Evolutionary conservation across 176 grass and related monocot genomes (phyloP).

Genomic region (Lolium multiflorum): DNA sequence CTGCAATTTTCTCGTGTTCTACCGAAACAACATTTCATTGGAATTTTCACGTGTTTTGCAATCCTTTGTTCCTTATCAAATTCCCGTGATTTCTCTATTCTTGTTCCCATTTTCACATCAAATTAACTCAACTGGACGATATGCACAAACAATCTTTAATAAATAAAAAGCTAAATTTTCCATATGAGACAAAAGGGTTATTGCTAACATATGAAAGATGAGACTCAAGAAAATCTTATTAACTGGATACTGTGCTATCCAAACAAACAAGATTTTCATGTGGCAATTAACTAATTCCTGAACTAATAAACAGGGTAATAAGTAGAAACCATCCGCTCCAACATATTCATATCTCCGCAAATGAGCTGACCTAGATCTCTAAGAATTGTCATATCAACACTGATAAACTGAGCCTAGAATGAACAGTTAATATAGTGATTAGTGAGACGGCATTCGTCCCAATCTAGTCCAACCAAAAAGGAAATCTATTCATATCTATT

Average conservation of each 20-base stretch:
- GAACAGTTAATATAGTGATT: not conserved
- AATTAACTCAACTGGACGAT: too few species aligned
- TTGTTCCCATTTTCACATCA: too few species aligned
- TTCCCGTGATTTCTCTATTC: not conserved
- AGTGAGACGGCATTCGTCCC: too few species aligned
- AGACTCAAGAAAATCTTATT: too few species aligned
- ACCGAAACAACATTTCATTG: not conserved
- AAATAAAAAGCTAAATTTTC: too few species aligned
- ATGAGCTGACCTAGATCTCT: not conserved
- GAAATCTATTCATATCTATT: not conserved
- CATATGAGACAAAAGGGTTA: too few species aligned
- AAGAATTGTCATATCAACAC: not conserved
- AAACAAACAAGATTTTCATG: too few species aligned
- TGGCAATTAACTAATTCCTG: not conserved
- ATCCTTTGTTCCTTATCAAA: not conserved
- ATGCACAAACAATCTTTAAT: too few species aligned
- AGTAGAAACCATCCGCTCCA: not conserved
- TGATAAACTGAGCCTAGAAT: not conserved
- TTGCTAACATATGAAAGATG: too few species aligned
- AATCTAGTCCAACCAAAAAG: not conserved
- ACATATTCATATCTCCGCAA: not conserved
- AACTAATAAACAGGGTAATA: not conserved
- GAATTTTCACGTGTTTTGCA: not conserved
- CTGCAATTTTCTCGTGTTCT: not conserved
- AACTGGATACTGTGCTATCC: too few species aligned